Percentiles rank a stretch among this genome's conserved stretches.
Evolutionary conservation across 148 eudicot genomes (phyloP).

Genomic region (Vaccinium vitisidaea): DNA sequence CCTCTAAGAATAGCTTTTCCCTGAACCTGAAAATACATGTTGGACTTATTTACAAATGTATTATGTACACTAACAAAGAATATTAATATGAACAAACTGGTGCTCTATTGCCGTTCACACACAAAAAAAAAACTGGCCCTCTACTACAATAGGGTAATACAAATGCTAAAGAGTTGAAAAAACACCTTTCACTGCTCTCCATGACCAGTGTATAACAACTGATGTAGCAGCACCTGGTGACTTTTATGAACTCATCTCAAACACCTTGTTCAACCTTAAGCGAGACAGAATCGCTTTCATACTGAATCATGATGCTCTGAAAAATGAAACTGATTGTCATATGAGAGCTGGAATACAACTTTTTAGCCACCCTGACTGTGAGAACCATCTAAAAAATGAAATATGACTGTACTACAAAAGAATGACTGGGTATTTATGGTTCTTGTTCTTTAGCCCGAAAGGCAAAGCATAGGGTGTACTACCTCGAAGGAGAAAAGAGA

Average conservation of each 20-base stretch:
- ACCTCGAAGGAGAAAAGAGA: background rate
- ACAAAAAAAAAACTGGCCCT: no score
- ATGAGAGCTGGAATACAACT: background rate
- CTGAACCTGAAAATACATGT: slow-evolving; percentile 28
- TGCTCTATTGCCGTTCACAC: no score
- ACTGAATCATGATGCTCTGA: background rate
- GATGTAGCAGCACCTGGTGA: slow-evolving; percentile 8
- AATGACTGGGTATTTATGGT: background rate
- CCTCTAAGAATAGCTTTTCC: slow-evolving; percentile 55
- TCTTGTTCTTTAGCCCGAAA: slow-evolving; percentile 1
- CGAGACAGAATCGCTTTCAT: slow-evolving; percentile 1
- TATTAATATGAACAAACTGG: background rate
- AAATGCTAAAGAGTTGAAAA: background rate
- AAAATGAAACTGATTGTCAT: background rate
- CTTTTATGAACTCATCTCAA: slow-evolving; percentile 5
- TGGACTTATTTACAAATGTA: background rate
- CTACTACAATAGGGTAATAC: background rate
- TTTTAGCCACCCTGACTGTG: background rate
- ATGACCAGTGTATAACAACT: slow-evolving; percentile 23
- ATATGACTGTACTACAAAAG: background rate
- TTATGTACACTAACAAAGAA: background rate
- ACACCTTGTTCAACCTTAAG: slow-evolving; percentile 10
- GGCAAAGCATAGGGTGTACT: background rate
- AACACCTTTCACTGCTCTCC: slow-evolving; percentile 48
- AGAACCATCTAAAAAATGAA: background rate